Conservation (phyloP, 1,284 basidiomycete species). For the Ganoderma boninense region DNA sequence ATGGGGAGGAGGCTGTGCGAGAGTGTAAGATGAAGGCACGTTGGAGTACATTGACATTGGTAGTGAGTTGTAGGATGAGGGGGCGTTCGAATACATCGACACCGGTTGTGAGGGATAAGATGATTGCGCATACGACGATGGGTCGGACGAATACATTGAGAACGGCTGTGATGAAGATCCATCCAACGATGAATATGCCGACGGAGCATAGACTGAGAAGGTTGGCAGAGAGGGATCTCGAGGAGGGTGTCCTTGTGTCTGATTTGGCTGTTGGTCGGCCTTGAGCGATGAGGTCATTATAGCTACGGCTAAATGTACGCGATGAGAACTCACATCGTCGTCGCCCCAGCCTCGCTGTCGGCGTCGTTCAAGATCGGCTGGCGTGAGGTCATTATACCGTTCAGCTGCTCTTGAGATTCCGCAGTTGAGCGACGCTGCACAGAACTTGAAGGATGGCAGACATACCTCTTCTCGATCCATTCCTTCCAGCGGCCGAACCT, state of each 20-base stretch:
- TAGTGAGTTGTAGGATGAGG: conserved; percentile 14
- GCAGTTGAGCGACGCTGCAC: conserved; percentile 17
- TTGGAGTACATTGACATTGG: conserved; percentile 31
- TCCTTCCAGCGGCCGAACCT: conserved; percentile 85
- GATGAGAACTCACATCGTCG: conserved; percentile 39
- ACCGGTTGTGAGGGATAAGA: conserved; percentile 9
- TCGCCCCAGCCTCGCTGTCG: conserved; percentile 75
- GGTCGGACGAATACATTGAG: conserved; percentile 8
- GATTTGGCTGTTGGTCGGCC: conserved; percentile 17
- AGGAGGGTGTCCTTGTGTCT: conserved; percentile 6
- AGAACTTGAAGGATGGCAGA: conserved; percentile 1
- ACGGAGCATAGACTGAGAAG: conserved; percentile 7
- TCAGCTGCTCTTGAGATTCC: conserved; percentile 74
- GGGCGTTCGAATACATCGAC: conserved; percentile 25
- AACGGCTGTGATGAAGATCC: not conserved
- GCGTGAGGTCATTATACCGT: conserved; percentile 70
- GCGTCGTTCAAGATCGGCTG: conserved; percentile 63
- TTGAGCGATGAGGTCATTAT: conserved; percentile 13
- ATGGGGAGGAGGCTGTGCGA: conserved; percentile 18
- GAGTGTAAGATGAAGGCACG: conserved; percentile 24
- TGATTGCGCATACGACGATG: conserved; percentile 1
- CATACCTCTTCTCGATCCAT: conserved; percentile 86
- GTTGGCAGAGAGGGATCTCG: conserved; percentile 12
- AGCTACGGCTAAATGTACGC: conserved; percentile 1
- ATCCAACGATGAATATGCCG: not conserved